phyloP scores from a whole-genome alignment of 352 stramenopile species.

The Phytophthora citrophthora region DNA sequence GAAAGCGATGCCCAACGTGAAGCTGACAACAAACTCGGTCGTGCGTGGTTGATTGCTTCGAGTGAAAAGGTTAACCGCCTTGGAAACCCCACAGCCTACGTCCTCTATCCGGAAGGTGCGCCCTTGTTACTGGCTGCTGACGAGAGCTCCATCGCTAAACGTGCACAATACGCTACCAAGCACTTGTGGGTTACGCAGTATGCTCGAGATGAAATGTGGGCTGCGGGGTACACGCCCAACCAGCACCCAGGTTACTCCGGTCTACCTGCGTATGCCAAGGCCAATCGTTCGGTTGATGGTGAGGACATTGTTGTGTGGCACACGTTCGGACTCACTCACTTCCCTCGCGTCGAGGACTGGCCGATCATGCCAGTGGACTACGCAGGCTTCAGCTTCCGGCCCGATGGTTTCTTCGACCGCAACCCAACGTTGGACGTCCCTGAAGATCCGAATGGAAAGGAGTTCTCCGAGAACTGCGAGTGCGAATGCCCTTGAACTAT shows the following conservation, averaged over 20 bases:
- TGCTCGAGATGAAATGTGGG: conserved; percentile 63
- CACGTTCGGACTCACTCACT: conserved; percentile 75
- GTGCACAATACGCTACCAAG: conserved; percentile 66
- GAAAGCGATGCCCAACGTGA: conserved; percentile 57
- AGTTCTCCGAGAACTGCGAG: conserved; percentile 43
- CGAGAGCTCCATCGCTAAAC: conserved; percentile 53
- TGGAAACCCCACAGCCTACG: conserved; percentile 60
- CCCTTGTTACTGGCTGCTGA: conserved; percentile 61
- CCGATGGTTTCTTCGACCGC: conserved; percentile 72
- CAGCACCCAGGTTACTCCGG: conserved; percentile 57
- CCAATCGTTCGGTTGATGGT: conserved; percentile 57
- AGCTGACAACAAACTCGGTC: conserved; percentile 52
- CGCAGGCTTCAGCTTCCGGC: conserved; percentile 71
- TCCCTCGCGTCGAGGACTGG: conserved; percentile 75
- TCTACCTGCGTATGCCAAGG: conserved; percentile 59
- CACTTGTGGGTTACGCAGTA: conserved; percentile 81
- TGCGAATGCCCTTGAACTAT: conserved; percentile 4
- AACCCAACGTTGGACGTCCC: conserved; percentile 60
- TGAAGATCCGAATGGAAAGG: conserved; percentile 46
- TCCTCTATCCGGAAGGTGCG: conserved; percentile 58
- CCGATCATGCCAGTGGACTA: conserved; percentile 82
- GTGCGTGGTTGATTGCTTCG: conserved; percentile 69
- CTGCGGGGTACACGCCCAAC: conserved; percentile 72
- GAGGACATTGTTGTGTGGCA: conserved; percentile 82
- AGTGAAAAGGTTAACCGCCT: conserved; percentile 62